A percentile compares a stretch with the other conserved stretches of the same genome.
phyloP scores from a whole-genome alignment of 2,329 filamentous ascomycete genomes.

The Aurifilum marmelostoma region DNA sequence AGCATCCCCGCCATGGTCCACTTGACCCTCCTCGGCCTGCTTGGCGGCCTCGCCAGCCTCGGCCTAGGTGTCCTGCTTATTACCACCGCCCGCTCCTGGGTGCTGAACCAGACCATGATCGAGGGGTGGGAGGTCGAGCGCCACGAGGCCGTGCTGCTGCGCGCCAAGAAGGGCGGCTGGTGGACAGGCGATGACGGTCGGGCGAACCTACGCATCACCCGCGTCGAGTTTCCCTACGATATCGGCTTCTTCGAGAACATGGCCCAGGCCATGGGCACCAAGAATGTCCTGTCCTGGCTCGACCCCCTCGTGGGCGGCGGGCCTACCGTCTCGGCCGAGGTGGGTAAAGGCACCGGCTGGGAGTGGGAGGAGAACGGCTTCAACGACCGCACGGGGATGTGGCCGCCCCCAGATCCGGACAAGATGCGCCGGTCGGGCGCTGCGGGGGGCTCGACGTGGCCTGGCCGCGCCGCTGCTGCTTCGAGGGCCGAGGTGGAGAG shows the following conservation, averaged over 20 bases:
- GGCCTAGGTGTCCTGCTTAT: slow-evolving; percentile 66
- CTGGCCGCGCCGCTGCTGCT: slow-evolving; percentile 44
- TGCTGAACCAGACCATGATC: slow-evolving; percentile 77
- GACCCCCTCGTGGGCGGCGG: slow-evolving; percentile 65
- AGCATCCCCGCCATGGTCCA: slow-evolving; percentile 59
- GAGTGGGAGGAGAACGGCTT: slow-evolving; percentile 76
- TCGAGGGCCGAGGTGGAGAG: slow-evolving; percentile 30
- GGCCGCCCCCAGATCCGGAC: slow-evolving; percentile 67
- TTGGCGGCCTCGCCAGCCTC: slow-evolving; percentile 62
- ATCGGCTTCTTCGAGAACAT: slow-evolving; percentile 76
- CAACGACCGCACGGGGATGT: slow-evolving; percentile 64
- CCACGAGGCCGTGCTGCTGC: slow-evolving; percentile 59
- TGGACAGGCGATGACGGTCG: slow-evolving; percentile 27
- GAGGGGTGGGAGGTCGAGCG: slow-evolving; percentile 76
- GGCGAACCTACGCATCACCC: slow-evolving; percentile 50
- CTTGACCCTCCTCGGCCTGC: slow-evolving; percentile 62
- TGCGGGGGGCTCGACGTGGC: slow-evolving; percentile 33
- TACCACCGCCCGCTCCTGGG: slow-evolving; percentile 63
- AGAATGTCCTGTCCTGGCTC: slow-evolving; percentile 69
- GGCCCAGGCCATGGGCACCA: slow-evolving; percentile 73
- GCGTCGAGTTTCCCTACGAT: slow-evolving; percentile 82
- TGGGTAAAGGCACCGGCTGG: slow-evolving; percentile 53
- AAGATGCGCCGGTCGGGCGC: slow-evolving; percentile 52
- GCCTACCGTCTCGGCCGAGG: slow-evolving; percentile 40
- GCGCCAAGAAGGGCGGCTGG: slow-evolving; percentile 50